Percentiles rank a stretch among this genome's conserved stretches.
These are phyloP conservation scores for Phylloboletellus chloephorus DNA, from an alignment of 1,284 basidiomycete genomes.

Conservation along the genomic window DNA sequence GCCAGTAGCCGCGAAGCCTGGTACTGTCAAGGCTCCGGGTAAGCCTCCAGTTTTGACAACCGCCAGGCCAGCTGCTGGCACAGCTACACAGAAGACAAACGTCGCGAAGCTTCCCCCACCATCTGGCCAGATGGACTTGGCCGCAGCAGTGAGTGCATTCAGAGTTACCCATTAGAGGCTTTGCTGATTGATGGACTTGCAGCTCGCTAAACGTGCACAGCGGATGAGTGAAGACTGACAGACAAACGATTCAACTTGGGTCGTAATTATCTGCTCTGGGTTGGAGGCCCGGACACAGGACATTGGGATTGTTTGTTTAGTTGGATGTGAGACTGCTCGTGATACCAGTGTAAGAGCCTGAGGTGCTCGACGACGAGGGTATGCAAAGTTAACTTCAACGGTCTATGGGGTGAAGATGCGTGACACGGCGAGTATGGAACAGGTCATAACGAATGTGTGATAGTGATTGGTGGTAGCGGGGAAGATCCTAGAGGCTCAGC, in stretches of 20 bases:
- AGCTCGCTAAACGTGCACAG: conserved; percentile 72
- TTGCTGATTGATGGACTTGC: conserved; percentile 7
- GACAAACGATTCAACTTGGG: background rate
- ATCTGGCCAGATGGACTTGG: conserved; percentile 74
- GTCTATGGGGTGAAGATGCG: conserved; percentile 22
- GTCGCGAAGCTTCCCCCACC: conserved; percentile 37
- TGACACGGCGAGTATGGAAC: conserved; percentile 6
- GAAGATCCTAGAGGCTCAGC: conserved; percentile 17
- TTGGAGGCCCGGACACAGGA: conserved; percentile 2
- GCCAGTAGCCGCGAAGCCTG: conserved; percentile 50
- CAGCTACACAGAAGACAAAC: conserved; percentile 43
- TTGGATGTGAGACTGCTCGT: conserved; percentile 18
- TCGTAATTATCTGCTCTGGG: background rate
- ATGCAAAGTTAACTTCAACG: conserved; percentile 18
- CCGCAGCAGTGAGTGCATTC: conserved; percentile 58
- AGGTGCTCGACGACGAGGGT: conserved; percentile 20
- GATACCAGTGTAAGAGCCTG: conserved; percentile 4
- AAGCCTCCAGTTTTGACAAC: conserved; percentile 61
- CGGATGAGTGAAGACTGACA: conserved; percentile 45
- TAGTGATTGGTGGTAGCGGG: conserved; percentile 36
- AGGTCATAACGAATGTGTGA: conserved; percentile 35
- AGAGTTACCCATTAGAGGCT: background rate
- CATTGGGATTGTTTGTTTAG: conserved; percentile 7
- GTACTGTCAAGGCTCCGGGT: conserved; percentile 39
- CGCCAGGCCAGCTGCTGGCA: conserved; percentile 44